These are phyloP conservation scores for Panicum hallii DNA, from an alignment of 202 grass and related monocot genomes.

Conservation along the genomic window DNA sequence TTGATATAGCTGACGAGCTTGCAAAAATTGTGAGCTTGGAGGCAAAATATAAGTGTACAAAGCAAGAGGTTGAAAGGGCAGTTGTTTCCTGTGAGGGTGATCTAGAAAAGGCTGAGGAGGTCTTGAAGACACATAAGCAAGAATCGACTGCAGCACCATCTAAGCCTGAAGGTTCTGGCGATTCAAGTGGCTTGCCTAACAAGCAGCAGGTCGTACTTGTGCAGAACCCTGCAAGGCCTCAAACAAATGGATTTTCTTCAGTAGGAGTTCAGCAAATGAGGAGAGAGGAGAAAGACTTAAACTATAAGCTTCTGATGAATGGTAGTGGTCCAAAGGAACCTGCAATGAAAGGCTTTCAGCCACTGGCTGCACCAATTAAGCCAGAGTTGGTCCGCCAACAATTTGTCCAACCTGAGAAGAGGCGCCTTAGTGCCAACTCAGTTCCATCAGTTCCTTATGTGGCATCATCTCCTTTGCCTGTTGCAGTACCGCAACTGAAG, in stretches of 20 bases:
- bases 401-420: slow-evolving; percentile 71
- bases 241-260: slow-evolving; percentile 70
- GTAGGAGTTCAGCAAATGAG: slow-evolving; percentile 61
- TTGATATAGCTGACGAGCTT: slow-evolving; percentile 86
- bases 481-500: slow-evolving; percentile 66
- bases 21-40: slow-evolving; percentile 81
- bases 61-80: slow-evolving; percentile 96
- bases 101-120: slow-evolving; percentile 79
- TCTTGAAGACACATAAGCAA: slow-evolving; percentile 85
- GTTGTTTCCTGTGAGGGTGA: slow-evolving; percentile 95
- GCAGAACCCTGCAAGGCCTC: slow-evolving; percentile 59
- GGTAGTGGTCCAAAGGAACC: slow-evolving; percentile 67
- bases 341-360: slow-evolving; percentile 68
- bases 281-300: slow-evolving; percentile 84
- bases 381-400: slow-evolving; percentile 66
- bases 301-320: slow-evolving; percentile 71
- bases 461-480: slow-evolving; percentile 67
- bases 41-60: slow-evolving; percentile 78
- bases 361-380: slow-evolving; percentile 60
- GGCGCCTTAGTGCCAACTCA: slow-evolving; percentile 59
- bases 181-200: slow-evolving; percentile 58
- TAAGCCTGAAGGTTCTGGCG: slow-evolving; percentile 59
- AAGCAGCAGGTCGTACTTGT: slow-evolving; percentile 57
- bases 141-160: slow-evolving; percentile 50
- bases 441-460: slow-evolving; percentile 65